Conservation (phyloP, 495 filamentous ascomycete species). For the Arthonia radiata region DNA sequence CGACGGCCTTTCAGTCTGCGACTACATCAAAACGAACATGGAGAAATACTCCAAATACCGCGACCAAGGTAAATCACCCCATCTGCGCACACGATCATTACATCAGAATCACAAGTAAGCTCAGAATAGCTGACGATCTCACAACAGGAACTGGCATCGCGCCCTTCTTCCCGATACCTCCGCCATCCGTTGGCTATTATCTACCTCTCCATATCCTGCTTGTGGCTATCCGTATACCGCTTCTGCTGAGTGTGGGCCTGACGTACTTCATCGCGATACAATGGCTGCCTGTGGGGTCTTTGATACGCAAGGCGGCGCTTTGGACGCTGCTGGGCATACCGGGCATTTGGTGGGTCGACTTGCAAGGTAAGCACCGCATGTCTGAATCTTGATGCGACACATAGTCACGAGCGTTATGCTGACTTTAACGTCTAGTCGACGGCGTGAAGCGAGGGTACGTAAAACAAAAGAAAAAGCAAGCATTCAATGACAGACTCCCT, state of each 20-base stretch:
- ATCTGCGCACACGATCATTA: constrained; percentile 3
- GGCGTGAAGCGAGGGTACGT: constrained; percentile 67
- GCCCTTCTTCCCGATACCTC: constrained; percentile 66
- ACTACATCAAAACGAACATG: too few relatives aligned
- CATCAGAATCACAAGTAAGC: neutral
- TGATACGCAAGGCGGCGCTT: constrained; percentile 54
- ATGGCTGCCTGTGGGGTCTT: constrained; percentile 61
- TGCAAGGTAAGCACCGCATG: too few relatives aligned
- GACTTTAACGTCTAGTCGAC: too few relatives aligned
- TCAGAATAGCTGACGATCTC: neutral
- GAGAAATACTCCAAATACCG: constrained; percentile 95
- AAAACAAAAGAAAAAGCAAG: too few relatives aligned
- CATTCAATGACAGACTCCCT: neutral
- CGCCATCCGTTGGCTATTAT: constrained; percentile 30
- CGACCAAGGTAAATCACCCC: constrained; percentile 45
- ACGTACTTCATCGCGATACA: constrained; percentile 62
- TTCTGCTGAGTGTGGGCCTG: constrained; percentile 41
- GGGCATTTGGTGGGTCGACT: constrained; percentile 92
- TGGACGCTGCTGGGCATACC: constrained; percentile 72
- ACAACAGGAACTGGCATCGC: constrained; percentile 73
- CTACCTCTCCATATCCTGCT: constrained; percentile 41
- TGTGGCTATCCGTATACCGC: constrained; percentile 54
- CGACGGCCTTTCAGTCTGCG: too few relatives aligned
- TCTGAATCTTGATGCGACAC: too few relatives aligned
- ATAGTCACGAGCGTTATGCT: too few relatives aligned